Evolutionary conservation across 495 filamentous ascomycete species (phyloP).

Genomic region (Amniculicola lignicola): DNA sequence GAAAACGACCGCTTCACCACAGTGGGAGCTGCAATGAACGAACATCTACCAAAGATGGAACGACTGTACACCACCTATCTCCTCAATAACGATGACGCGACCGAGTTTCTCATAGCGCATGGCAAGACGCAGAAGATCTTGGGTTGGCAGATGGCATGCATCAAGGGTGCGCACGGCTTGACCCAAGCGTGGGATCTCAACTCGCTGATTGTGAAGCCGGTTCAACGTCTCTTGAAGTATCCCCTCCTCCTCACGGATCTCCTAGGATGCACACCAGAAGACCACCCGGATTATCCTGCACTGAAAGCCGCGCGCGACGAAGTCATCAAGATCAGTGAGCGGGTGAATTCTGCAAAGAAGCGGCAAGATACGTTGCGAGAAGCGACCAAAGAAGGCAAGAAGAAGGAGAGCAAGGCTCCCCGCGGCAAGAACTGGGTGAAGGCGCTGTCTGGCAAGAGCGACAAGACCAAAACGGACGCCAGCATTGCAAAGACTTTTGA

Average conservation of each 20-base stretch:
- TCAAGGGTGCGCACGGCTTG: conserved; percentile 78
- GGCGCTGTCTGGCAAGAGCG: conserved; percentile 79
- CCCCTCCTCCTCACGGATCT: conserved; percentile 77
- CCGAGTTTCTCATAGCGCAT: conserved; percentile 63
- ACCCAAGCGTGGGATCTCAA: conserved; percentile 92
- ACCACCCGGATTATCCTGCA: conserved; percentile 75
- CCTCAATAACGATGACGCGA: conserved; percentile 80
- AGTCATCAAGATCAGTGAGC: conserved; percentile 67
- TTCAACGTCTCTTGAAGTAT: conserved; percentile 89
- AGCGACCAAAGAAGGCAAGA: conserved; percentile 76
- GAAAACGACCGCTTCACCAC: conserved; percentile 72
- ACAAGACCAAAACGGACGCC: conserved; percentile 69
- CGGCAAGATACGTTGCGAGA: conserved; percentile 85
- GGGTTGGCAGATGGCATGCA: conserved; percentile 90
- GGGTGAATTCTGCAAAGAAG: conserved; percentile 91
- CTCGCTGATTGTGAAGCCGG: conserved; percentile 90
- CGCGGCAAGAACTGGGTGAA: conserved; percentile 58
- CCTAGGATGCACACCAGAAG: conserved; percentile 69
- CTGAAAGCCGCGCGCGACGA: conserved; percentile 61
- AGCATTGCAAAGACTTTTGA: conserved; percentile 65
- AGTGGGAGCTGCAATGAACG: conserved; percentile 74
- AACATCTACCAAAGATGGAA: conserved; percentile 74
- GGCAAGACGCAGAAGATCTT: conserved; percentile 69
- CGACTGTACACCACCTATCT: conserved; percentile 80
- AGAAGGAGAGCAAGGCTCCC: conserved; percentile 66